Evolutionary conservation across 176 grass and related monocot species (phyloP), one percentile per base, ranked within the genome.

Genomic region (Elaeis guineensis): DNA sequence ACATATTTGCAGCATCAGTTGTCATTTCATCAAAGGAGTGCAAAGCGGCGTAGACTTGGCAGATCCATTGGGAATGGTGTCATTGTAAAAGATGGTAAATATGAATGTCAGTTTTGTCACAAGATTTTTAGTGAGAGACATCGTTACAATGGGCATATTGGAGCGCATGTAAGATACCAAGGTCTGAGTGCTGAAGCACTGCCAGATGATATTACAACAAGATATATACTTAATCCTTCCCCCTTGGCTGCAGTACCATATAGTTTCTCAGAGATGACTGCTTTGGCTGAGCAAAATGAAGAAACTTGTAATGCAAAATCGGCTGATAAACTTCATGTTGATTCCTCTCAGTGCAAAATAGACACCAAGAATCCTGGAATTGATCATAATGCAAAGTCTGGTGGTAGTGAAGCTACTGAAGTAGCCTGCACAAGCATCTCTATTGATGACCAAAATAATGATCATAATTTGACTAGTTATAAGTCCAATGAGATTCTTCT

Each of bases 31-130:
- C 71, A 72, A 69, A 71, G 32, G 54, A 79, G 67, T 60, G 57
- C 64, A 77, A 99, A 99, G 71, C 86, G 77, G 58, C 85, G 79
- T 39, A 82, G 55, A 65, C 71, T 73, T 57, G 78, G 78, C 59
- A 78, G 73, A 76, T 63, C 66, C 39, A 30, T 86, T 44, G 35
- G 77, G 30, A 77, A 84, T 9, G 21, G 67, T 62, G 55, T 70
- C 54, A 59, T 82, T n/a, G 53, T 58, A 20, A 86, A 86, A 69
- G 88, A 93, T 79, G 88, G 94, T 11, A 86, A 86, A 50, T 89
- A 81, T 71, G 78, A 83, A 76, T 99, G 94, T 21, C 88, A 82
- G 54, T 55, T 89, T 56, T 99, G 94, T 66, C 62, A 54, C 32
- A 84, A 93, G 77, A 82, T 44, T 35, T 99, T 93, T 59, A 60